Conservation (phyloP, 139 green algal species). For the Diplosphaera chodatii region DNA sequence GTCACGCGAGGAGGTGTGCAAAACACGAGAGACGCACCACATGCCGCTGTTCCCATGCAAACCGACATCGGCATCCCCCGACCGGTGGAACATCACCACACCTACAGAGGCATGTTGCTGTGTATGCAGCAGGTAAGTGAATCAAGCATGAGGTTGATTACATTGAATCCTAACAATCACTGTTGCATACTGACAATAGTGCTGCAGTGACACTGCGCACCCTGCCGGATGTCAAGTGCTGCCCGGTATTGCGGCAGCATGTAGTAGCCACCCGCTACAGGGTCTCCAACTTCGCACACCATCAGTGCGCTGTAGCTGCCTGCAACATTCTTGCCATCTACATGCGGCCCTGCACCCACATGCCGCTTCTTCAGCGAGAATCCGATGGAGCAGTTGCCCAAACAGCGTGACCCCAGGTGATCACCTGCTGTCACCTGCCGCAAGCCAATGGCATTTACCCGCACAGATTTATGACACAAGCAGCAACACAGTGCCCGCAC, state of each 20-base stretch:
- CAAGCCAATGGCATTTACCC: too few species aligned
- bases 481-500: neutral
- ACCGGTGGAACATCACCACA: constrained; percentile 29
- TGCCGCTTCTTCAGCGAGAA: too few species aligned
- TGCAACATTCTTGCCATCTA: constrained; percentile 36
- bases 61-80: constrained; percentile 13
- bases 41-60: constrained; percentile 21
- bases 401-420: too few species aligned
- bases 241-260: constrained; percentile 27
- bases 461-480: too few species aligned
- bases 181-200: too few species aligned
- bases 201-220: constrained; percentile 9
- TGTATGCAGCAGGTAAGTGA: too few species aligned
- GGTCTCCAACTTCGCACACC: constrained; percentile 19
- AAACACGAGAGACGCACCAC: constrained; percentile 1
- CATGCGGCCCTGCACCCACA: constrained; percentile 3
- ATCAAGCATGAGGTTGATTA: too few species aligned
- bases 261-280: constrained; percentile 27
- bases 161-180: too few species aligned
- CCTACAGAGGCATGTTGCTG: constrained; percentile 6
- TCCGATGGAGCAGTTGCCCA: too few species aligned
- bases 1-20: neutral
- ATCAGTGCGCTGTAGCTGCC: constrained; percentile 29
- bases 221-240: constrained; percentile 27
- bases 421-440: too few species aligned